Conservation (phyloP, 2,329 filamentous ascomycete genomes). For the Alternaria arbusti region DNA sequence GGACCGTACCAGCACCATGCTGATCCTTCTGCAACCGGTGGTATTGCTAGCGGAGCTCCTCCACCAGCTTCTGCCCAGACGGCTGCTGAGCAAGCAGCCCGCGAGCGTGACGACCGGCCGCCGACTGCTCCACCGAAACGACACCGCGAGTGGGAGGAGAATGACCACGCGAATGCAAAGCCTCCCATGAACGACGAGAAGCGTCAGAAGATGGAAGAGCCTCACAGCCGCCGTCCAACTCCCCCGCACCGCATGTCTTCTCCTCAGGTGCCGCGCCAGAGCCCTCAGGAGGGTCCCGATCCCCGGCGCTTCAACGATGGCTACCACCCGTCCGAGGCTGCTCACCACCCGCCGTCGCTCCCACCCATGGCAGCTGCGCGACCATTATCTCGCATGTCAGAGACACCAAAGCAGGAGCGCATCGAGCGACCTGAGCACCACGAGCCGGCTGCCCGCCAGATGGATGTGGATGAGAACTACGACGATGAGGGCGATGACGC, state of each 20-base stretch:
- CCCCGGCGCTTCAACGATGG: slow-evolving; percentile 73
- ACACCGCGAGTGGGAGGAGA: slow-evolving; percentile 90
- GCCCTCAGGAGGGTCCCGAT: slow-evolving; percentile 68
- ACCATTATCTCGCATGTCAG: slow-evolving; percentile 62
- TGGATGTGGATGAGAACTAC: slow-evolving; percentile 97
- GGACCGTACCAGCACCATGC: slow-evolving; percentile 80
- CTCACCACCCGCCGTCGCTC: slow-evolving; percentile 77
- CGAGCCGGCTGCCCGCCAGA: slow-evolving; percentile 89
- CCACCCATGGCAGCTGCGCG: slow-evolving; percentile 54
- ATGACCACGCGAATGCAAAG: slow-evolving; percentile 75
- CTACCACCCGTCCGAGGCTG: slow-evolving; percentile 91
- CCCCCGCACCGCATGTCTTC: slow-evolving; percentile 55
- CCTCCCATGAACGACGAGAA: slow-evolving; percentile 81
- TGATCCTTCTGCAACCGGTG: slow-evolving; percentile 63
- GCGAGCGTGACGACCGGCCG: slow-evolving; percentile 74
- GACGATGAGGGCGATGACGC: slow-evolving; percentile 93
- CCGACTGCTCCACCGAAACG: slow-evolving; percentile 79
- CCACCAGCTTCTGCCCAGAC: slow-evolving; percentile 69
- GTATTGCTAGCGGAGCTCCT: slow-evolving; percentile 73
- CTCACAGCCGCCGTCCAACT: slow-evolving; percentile 72
- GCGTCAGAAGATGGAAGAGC: slow-evolving; percentile 83
- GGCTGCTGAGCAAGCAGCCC: slow-evolving; percentile 71
- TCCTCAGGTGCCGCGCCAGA: slow-evolving; percentile 73
- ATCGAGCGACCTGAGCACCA: slow-evolving; percentile 56
- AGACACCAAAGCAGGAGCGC: slow-evolving; percentile 48